Evolutionary conservation across 2,329 filamentous ascomycete genomes (phyloP), one percentile per base, ranked within the genome.

Genomic region (Moelleriella libera): DNA sequence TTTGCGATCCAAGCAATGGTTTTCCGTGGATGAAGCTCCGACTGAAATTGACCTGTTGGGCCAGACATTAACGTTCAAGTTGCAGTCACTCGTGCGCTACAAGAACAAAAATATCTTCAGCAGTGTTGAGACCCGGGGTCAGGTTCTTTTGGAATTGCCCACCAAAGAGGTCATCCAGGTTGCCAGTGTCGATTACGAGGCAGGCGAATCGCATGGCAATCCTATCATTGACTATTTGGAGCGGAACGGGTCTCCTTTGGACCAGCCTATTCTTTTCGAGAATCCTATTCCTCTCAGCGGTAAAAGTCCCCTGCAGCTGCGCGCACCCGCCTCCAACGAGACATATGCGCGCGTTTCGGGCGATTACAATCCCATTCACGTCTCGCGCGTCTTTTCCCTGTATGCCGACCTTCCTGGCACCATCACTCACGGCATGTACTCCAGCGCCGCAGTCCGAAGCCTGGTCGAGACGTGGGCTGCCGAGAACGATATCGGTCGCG

Each of bases 381-480:
- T 98, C 43, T 96, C 92, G 10, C 85, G 92, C 48, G 88, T 96
- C 48, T 98, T 98, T 69, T 86, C 92, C 32, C 88, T 81, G 68
- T 98, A 97, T 59, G 94, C 92, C 63, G 92, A 89, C 64, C 76
- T 98, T 12, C 89, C 89, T 1, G 94, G 92, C 45, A 98, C 92
- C 43, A 98, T 98, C 60, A 98, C 92, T 1, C 92, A 98, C 63
- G 92, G 92, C 63, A 98, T 98, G 92, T 98, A 97, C 75, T 94
- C 90, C 2, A 97, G 90, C 66, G 92, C 92, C 54, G 87, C 92
- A 39, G 92, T 98, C 30, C 84, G 94, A 59, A 94, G 88, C 62
- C 73, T 98, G 47, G 89, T 98, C 6, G 92, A 98, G 74, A 98
- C 88, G 0, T 98, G 92, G 92, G 92, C 94, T 46, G 92, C 90